Conservation (phyloP, 2,329 filamentous ascomycete genomes). For the Penicillium sclerotiorum region DNA sequence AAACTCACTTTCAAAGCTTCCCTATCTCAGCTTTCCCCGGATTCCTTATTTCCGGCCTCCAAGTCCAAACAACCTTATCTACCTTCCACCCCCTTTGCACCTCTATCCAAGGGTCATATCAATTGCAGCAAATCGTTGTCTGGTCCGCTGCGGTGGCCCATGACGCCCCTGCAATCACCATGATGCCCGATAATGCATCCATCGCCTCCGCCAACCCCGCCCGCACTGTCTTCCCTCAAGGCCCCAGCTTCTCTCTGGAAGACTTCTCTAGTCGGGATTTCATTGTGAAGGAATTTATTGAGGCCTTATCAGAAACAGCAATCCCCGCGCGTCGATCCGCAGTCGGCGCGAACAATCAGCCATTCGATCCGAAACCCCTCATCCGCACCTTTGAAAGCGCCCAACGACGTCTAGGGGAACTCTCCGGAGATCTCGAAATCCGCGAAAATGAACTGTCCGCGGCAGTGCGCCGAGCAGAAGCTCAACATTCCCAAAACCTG, state of each 20-base stretch:
- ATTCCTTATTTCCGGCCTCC: conserved; percentile 14
- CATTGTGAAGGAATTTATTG: conserved; percentile 97
- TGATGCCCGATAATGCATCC: conserved; percentile 43
- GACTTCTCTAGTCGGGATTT: conserved; percentile 91
- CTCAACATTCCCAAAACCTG: conserved; percentile 87
- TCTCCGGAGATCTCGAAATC: conserved; percentile 78
- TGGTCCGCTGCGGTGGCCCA: too few species aligned
- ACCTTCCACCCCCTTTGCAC: neutral
- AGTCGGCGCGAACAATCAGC: conserved; percentile 47
- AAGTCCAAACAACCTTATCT: too few species aligned
- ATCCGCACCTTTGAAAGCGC: conserved; percentile 90
- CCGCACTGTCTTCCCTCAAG: conserved; percentile 73
- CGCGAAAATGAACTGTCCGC: conserved; percentile 89
- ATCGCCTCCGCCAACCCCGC: conserved; percentile 48
- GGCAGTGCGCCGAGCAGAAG: conserved; percentile 86
- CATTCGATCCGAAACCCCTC: conserved; percentile 94
- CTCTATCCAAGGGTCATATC: too few species aligned
- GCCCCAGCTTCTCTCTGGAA: conserved; percentile 82
- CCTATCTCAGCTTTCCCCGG: conserved; percentile 20
- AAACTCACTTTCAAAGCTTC: neutral
- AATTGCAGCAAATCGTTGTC: too few species aligned
- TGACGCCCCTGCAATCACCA: conserved; percentile 22
- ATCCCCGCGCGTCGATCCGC: conserved; percentile 77
- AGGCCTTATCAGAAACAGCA: conserved; percentile 83
- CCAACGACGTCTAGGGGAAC: conserved; percentile 52